Evolutionary conservation across 2,329 filamentous ascomycete species (phyloP).

Genomic region (Ampelomyces quisqualis): DNA sequence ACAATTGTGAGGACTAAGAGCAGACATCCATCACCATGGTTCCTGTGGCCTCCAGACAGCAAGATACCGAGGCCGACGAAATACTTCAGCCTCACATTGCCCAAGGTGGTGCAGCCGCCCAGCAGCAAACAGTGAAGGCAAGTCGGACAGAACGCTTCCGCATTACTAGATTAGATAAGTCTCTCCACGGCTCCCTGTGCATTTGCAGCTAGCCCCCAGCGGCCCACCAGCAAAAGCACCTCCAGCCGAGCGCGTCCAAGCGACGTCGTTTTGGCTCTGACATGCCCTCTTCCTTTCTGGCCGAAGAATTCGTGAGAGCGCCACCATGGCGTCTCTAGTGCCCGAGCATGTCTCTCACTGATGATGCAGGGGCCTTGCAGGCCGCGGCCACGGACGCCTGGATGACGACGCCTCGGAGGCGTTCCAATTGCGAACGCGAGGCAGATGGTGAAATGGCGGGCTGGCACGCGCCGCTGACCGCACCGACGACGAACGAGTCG

Average conservation of each 20-base stretch:
- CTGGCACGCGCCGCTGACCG: conserved; percentile 15
- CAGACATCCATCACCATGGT: background rate
- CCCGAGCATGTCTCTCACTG: conserved; percentile 21
- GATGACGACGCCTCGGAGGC: conserved; percentile 1
- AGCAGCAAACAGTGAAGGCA: conserved; percentile 8
- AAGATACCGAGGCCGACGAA: conserved; percentile 1
- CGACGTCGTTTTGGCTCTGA: conserved; percentile 23
- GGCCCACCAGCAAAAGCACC: conserved; percentile 8
- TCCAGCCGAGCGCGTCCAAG: conserved; percentile 4
- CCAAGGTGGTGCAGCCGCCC: conserved; percentile 3
- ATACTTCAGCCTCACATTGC: conserved; percentile 3
- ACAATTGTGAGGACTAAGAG: background rate
- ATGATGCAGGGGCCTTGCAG: conserved; percentile 12
- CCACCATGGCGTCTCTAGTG: conserved; percentile 33
- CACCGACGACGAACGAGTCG: conserved; percentile 11
- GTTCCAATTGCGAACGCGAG: conserved; percentile 18
- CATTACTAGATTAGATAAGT: too few relatives aligned
- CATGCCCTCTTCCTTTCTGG: conserved; percentile 21
- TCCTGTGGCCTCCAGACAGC: background rate
- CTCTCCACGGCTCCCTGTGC: conserved; percentile 12
- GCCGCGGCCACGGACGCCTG: conserved; percentile 8
- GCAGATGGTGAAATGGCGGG: conserved; percentile 22
- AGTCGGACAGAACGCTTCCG: conserved; percentile 9
- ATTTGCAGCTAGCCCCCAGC: conserved; percentile 6
- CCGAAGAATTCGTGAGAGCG: conserved; percentile 30